Conservation (phyloP, 805 yeast species). For the Yarrowia yakushimensis region DNA sequence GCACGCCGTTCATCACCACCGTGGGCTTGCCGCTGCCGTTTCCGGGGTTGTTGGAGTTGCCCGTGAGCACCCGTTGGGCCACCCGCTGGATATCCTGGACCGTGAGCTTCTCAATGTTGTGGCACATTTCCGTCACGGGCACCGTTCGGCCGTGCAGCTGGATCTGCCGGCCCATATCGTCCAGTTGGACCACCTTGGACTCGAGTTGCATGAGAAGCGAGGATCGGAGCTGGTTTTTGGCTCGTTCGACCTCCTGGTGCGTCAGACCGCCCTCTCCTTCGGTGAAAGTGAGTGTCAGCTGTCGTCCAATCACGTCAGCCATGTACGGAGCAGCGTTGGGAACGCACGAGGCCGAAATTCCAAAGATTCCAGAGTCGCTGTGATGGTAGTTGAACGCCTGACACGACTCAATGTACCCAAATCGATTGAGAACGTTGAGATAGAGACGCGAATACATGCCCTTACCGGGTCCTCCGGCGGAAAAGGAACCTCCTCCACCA, state of each 20-base stretch:
- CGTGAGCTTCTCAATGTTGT: conserved; percentile 64
- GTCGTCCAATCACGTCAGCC: conserved; percentile 72
- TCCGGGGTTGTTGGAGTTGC: conserved; percentile 48
- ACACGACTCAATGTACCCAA: conserved; percentile 87
- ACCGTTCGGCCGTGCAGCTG: conserved; percentile 76
- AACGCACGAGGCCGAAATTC: conserved; percentile 76
- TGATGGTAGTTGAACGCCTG: conserved; percentile 85
- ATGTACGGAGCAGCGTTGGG: conserved; percentile 83
- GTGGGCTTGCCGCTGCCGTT: conserved; percentile 69
- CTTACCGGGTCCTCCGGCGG: conserved; percentile 99
- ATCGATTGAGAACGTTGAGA: conserved; percentile 85
- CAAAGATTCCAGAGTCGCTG: conserved; percentile 87
- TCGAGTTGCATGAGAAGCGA: conserved; percentile 90
- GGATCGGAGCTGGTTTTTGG: conserved; percentile 86
- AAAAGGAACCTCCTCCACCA: conserved; percentile 97
- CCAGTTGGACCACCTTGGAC: conserved; percentile 87
- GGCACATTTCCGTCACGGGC: conserved; percentile 76
- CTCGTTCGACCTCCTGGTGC: conserved; percentile 73
- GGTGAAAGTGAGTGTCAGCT: conserved; percentile 51
- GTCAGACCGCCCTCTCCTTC: conserved; percentile 60
- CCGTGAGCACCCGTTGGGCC: conserved; percentile 71
- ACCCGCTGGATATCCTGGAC: conserved; percentile 66
- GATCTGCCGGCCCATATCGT: conserved; percentile 92
- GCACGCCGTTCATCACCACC: conserved; percentile 81
- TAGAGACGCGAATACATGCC: conserved; percentile 96